Conservation (phyloP, 1,139 yeast genomes). For the Chernovozyma aurita region DNA sequence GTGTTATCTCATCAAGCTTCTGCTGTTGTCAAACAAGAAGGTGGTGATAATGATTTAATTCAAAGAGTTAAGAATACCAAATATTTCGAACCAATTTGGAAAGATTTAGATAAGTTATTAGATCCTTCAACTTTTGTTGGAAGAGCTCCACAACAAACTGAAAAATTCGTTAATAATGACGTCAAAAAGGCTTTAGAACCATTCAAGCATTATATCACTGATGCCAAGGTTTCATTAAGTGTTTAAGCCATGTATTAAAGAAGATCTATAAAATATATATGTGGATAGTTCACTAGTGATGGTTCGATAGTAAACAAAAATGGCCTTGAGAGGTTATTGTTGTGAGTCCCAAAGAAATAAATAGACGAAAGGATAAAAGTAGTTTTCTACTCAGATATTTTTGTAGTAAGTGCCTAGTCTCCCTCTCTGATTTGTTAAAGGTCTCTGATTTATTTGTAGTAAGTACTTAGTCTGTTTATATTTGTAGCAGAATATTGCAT, state of each 20-base stretch:
- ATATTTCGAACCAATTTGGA: slow-evolving; percentile 89
- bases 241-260: slow-evolving; percentile 23
- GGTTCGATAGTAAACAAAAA: too few species aligned
- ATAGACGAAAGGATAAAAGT: too few species aligned
- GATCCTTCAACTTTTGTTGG: slow-evolving; percentile 96
- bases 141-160: slow-evolving; percentile 98
- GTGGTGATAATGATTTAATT: slow-evolving; percentile 96
- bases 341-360: too few species aligned
- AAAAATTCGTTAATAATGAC: slow-evolving; percentile 80
- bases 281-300: too few species aligned
- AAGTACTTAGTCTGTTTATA: too few species aligned
- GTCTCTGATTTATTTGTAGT: too few species aligned
- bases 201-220: slow-evolving; percentile 53
- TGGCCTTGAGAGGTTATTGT: too few species aligned
- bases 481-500: too few species aligned
- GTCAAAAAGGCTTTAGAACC: slow-evolving; percentile 82
- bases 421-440: too few species aligned
- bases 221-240: slow-evolving; percentile 54
- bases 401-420: too few species aligned
- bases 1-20: slow-evolving; percentile 97
- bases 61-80: slow-evolving; percentile 77
- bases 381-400: too few species aligned
- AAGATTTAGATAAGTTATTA: slow-evolving; percentile 69
- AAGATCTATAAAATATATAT: neutral
- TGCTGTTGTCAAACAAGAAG: slow-evolving; percentile 94